phyloP scores from a whole-genome alignment of 2,329 filamentous ascomycete species.

The Hypoxylon sp. region DNA sequence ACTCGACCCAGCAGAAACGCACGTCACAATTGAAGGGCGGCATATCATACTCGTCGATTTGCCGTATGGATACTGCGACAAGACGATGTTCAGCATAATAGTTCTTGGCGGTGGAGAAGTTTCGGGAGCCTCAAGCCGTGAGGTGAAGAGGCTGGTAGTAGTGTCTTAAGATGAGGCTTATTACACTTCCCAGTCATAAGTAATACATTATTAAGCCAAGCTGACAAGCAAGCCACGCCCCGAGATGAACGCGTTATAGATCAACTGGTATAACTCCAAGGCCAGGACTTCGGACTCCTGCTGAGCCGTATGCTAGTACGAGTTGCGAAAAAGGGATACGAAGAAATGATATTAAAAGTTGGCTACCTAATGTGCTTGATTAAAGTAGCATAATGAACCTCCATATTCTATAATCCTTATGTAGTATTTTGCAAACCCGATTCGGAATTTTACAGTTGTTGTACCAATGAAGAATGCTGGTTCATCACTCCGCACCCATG shows the following conservation, averaged over 20 bases:
- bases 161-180: conserved; percentile 43
- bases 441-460: conserved; percentile 11
- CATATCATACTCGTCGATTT: conserved; percentile 30
- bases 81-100: conserved; percentile 20
- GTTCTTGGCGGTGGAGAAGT: conserved; percentile 32
- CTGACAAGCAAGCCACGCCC: conserved; percentile 17
- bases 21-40: conserved; percentile 30
- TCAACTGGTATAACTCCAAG: conserved; percentile 18
- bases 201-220: conserved; percentile 26
- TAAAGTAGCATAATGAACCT: conserved; percentile 8
- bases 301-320: conserved; percentile 5
- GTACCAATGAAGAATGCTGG: background rate
- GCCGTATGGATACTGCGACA: conserved; percentile 23
- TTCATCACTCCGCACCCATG: conserved; percentile 24
- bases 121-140: conserved; percentile 34
- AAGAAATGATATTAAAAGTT: conserved; percentile 14
- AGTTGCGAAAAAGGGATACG: conserved; percentile 11
- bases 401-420: conserved; percentile 3
- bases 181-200: conserved; percentile 39
- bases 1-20: conserved; percentile 26
- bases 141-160: conserved; percentile 26
- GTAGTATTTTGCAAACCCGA: conserved; percentile 5
- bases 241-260: conserved; percentile 24
- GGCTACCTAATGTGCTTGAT: background rate
- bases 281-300: background rate